A percentile compares a stretch with the other conserved stretches of the same genome.
Evolutionary conservation across 495 filamentous ascomycete species (phyloP).

Genomic region (Annulohypoxylon maeteangense): DNA sequence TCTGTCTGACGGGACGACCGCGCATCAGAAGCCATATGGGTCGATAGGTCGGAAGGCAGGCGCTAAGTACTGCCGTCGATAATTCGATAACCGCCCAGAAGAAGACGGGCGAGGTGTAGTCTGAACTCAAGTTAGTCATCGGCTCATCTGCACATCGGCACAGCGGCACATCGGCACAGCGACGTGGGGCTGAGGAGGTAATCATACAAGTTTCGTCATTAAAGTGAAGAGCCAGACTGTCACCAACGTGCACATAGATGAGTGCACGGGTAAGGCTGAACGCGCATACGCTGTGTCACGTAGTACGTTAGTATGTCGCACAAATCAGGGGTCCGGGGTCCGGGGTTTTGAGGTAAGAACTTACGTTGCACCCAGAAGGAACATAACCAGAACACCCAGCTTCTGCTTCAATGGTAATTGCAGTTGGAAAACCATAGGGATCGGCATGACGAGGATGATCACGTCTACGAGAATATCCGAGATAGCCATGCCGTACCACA

Average conservation of each 20-base stretch:
- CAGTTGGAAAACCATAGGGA: constrained; percentile 58
- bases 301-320: constrained; percentile 16
- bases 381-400: constrained; percentile 59
- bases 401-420: constrained; percentile 58
- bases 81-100: constrained; percentile 52
- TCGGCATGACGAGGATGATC: constrained; percentile 57
- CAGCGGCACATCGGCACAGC: too few relatives aligned
- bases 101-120: constrained; percentile 41
- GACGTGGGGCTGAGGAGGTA: background rate
- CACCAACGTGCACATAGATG: constrained; percentile 27
- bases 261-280: constrained; percentile 36
- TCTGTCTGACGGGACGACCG: constrained; percentile 13
- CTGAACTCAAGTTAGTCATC: constrained; percentile 7
- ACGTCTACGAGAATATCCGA: constrained; percentile 54
- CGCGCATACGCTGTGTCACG: constrained; percentile 27
- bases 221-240: constrained; percentile 34
- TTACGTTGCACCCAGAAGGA: constrained; percentile 61
- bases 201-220: constrained; percentile 46
- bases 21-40: constrained; percentile 29
- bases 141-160: too few relatives aligned
- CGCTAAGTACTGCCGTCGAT: constrained; percentile 48
- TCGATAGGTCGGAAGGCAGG: constrained; percentile 51
- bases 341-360: constrained; percentile 38
- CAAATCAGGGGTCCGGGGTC: background rate
- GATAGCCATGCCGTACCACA: constrained; percentile 47